phyloP scores from a whole-genome alignment of 176 grass and related monocot genomes.

The Luzula sylvatica region DNA sequence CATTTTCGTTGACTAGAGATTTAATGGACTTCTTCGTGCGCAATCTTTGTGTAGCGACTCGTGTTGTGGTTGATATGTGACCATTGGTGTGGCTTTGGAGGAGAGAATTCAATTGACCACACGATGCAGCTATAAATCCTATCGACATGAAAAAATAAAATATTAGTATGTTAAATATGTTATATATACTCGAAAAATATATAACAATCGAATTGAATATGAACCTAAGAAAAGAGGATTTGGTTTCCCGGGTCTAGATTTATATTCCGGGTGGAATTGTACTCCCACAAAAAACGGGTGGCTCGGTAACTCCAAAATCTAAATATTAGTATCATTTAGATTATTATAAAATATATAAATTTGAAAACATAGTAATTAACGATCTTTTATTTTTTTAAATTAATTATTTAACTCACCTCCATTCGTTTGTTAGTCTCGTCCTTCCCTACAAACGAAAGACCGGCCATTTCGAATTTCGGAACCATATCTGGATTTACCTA shows the following conservation, averaged over 20 bases:
- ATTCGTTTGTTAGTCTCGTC: conserved; percentile 71
- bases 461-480: conserved; percentile 62
- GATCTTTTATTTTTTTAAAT: background rate
- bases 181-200: too few relatives aligned
- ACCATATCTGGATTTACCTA: conserved; percentile 98
- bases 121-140: conserved; percentile 77
- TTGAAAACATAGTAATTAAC: too few relatives aligned
- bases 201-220: background rate
- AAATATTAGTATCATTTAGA: conserved; percentile 13
- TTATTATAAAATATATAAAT: too few relatives aligned
- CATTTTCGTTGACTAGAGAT: conserved; percentile 40
- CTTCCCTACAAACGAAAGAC: conserved; percentile 82
- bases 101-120: conserved; percentile 41
- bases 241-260: conserved; percentile 82
- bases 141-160: conserved; percentile 8
- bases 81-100: conserved; percentile 23
- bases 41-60: conserved; percentile 16
- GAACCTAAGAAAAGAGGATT: conserved; percentile 95
- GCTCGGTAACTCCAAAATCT: conserved; percentile 78
- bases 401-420: conserved; percentile 56
- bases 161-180: background rate
- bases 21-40: conserved; percentile 38
- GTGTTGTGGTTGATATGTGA: background rate
- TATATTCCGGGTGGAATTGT: conserved; percentile 97
- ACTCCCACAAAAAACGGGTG: conserved; percentile 73